These are phyloP conservation scores for Talaromyces sp. DNA, from an alignment of 2,329 filamentous ascomycete species.

Conservation along the genomic window DNA sequence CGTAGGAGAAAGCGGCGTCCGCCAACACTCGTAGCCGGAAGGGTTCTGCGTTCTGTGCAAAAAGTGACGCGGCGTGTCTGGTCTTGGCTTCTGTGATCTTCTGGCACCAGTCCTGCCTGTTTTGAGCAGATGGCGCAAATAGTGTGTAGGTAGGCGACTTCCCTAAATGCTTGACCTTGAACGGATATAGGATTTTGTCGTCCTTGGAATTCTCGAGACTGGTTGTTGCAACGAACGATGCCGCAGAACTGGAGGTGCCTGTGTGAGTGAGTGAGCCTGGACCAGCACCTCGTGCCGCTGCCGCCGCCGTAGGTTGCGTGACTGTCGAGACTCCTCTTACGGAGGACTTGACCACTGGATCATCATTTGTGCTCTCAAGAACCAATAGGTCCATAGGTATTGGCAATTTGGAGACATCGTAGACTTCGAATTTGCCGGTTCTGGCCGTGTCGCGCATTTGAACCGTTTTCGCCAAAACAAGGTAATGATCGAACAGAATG, in stretches of 20 bases:
- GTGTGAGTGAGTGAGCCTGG: conserved; percentile 62
- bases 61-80: conserved; percentile 80
- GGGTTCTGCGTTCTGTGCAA: conserved; percentile 90
- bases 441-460: conserved; percentile 64
- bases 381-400: conserved; percentile 96
- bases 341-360: conserved; percentile 75
- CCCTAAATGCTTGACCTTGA: conserved; percentile 91
- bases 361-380: conserved; percentile 87
- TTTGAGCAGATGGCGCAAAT: conserved; percentile 72
- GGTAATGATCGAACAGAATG: conserved; percentile 91
- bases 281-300: conserved; percentile 38
- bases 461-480: conserved; percentile 81
- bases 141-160: conserved; percentile 82
- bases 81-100: conserved; percentile 96
- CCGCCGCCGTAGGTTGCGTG: conserved; percentile 46
- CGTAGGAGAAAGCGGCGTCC: conserved; percentile 70
- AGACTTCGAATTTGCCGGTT: conserved; percentile 72
- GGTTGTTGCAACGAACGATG: conserved; percentile 32
- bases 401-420: conserved; percentile 89
- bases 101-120: conserved; percentile 81
- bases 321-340: conserved; percentile 66
- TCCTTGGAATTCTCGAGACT: conserved; percentile 60
- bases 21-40: conserved; percentile 90
- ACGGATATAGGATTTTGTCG: conserved; percentile 84
- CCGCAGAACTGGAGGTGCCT: conserved; percentile 61